Evolutionary conservation across 2,329 filamentous ascomycete genomes (phyloP), one percentile per base, ranked within the genome.

Genomic region (Coleophoma crateriformis): DNA sequence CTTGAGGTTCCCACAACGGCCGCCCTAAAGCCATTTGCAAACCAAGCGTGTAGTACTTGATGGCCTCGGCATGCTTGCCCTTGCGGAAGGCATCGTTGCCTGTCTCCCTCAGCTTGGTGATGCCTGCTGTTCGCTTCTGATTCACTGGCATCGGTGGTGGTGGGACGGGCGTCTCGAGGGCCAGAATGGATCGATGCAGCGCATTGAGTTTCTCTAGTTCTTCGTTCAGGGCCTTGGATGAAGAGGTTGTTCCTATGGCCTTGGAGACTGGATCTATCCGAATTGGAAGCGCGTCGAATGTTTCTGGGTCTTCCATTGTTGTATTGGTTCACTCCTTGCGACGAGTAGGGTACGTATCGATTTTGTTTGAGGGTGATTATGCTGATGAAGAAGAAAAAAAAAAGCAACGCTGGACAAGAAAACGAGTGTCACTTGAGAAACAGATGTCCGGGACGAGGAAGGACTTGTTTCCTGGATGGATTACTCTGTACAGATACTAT

Each of bases 111-210:
- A 97, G 84, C 73, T 97, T 97, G 70, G 77, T 82, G 69, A 99
- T 87, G 65, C 91, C 84, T 34, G 88, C 90, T 57, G 81, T 85
- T 64, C 92, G 89, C 73, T 96, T 96, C 46, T 90, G 91, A 75
- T 96, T 95, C 54, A 96, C 85, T 52, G 91, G 91, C 39, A 95
- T 79, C 0, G 94, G 94, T 0, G 92, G 87, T 5, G 91, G 90
- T 0, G 92, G 92, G 51, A 81, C 77, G 6, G 85, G 81, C 32
- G 73, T 68, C 41, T 81, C 77, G 58, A 90, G 79, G 49, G 70
- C 69, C 60, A 94, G 75, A 53, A 97, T 80, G 40, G 79, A 69
- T 58, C 83, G 82, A 81, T 95, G 88, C 46, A 96, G 81, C 46
- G 69, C 64, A 76, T 96, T 96, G 53, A 97, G 82, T 39, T 82